Percentiles rank a stretch among this genome's conserved stretches.
Conservation (phyloP, 2,329 filamentous ascomycete genomes). For the Teratosphaeria pseudoeucalypti region DNA sequence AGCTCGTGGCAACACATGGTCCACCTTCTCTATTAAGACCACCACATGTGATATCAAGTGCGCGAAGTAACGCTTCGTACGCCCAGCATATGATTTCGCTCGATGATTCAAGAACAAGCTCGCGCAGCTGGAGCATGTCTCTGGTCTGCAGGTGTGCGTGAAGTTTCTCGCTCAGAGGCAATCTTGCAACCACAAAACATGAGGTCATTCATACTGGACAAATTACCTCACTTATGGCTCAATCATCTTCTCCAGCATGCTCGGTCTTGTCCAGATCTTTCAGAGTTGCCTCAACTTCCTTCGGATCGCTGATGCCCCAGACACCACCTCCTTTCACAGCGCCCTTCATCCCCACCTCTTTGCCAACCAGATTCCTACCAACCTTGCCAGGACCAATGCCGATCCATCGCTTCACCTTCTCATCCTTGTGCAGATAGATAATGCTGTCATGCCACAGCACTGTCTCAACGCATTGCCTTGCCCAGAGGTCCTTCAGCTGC, state of each 20-base stretch:
- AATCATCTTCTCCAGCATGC: conserved; percentile 10
- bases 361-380: conserved; percentile 83
- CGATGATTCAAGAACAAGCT: background rate
- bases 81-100: background rate
- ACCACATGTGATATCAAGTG: background rate
- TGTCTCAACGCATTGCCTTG: conserved; percentile 78
- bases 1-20: background rate
- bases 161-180: background rate
- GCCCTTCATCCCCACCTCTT: conserved; percentile 86
- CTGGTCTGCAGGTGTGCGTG: background rate
- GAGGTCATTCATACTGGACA: background rate
- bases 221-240: background rate
- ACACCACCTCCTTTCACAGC: conserved; percentile 79
- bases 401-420: conserved; percentile 73
- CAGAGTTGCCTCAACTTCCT: conserved; percentile 39
- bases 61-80: background rate
- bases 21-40: background rate
- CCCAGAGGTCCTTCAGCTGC: conserved; percentile 68
- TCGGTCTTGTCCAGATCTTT: conserved; percentile 39
- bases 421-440: conserved; percentile 73
- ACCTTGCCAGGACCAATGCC: conserved; percentile 92
- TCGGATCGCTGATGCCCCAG: conserved; percentile 79
- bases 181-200: background rate
- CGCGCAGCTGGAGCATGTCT: background rate
- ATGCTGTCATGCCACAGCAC: conserved; percentile 94